Evolutionary conservation across 495 filamentous ascomycete species (phyloP), one percentile per base, ranked within the genome.

Genomic region (Aspergillus hancockii): DNA sequence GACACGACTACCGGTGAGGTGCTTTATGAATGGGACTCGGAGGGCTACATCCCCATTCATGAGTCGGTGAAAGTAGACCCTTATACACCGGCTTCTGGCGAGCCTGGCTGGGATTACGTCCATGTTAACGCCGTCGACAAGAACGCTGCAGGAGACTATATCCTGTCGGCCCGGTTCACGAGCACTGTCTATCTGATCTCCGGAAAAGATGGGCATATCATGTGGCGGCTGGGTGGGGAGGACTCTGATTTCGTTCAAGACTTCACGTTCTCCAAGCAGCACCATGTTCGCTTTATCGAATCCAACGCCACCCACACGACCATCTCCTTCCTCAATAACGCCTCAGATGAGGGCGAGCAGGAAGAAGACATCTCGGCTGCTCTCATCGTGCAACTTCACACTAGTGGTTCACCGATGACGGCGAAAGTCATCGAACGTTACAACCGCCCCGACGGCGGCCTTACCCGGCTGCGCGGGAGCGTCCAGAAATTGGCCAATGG

Each of bases 401-500:
- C 66, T 3, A 75, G 71, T 19, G 71, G 67, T 0, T 54, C 59
- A 14, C 63, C 63, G 1, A 75, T 73, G 70, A 81, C 74, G 8
- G 83, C 84, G 0, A 72, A 63, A 21, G 63, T 77, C 47, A 60
- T 72, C 38, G 66, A 68, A 14, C 73, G 75, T 31, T 77, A 75
- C 58, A 68, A 71, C 50, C 74, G 80, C 30, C 83, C 83, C 0
- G 77, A 83, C 32, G 67, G 65, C 32, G 74, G 74, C 18, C 67
- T 82, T n/a, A 80, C 82, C 19, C 79, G 79, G 18, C 82, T 83
- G n/a, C 85, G 86, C 58, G 85, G 85, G 23, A 86, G 76, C 56
- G 77, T 81, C 16, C 83, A 86, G 61, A 63, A 76, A 3, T 75
- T 88, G 4, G 77, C 82, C 0, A 78, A 80, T 43, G 82, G 77